Evolutionary conservation across 305 asterid genomes (phyloP).

Genomic region (Fraxinus sp.): DNA sequence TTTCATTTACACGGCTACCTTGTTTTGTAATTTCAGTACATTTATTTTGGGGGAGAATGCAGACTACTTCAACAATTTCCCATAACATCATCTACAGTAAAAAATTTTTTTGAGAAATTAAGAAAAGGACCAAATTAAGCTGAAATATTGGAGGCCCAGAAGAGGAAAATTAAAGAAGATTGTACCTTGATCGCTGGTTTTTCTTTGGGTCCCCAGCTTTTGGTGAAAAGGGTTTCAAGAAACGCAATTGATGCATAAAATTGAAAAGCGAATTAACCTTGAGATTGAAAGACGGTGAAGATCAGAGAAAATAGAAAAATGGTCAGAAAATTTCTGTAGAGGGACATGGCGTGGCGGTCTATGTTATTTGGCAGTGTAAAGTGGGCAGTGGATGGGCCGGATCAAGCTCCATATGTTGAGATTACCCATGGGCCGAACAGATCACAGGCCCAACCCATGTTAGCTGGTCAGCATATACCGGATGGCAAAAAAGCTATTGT

Average conservation of each 20-base stretch:
- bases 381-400: neutral
- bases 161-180: neutral
- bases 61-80: slow-evolving; percentile 15
- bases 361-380: neutral
- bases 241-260: neutral
- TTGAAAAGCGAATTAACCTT: slow-evolving; percentile 6
- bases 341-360: neutral
- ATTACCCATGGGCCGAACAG: neutral
- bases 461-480: neutral
- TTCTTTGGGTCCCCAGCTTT: slow-evolving; percentile 21
- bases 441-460: neutral
- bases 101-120: slow-evolving; percentile 7
- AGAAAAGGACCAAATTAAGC: slow-evolving; percentile 10
- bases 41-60: neutral
- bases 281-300: slow-evolving; percentile 24
- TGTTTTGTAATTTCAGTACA: neutral
- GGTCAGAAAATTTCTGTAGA: slow-evolving; percentile 21
- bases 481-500: neutral
- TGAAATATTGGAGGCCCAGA: neutral
- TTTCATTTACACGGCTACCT: neutral
- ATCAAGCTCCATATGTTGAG: neutral
- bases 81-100: slow-evolving; percentile 23
- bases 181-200: slow-evolving; percentile 27
- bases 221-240: slow-evolving; percentile 12
- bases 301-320: neutral